phyloP scores from a whole-genome alignment of 768 basidiomycete genomes.

The Mycena chlorophos region DNA sequence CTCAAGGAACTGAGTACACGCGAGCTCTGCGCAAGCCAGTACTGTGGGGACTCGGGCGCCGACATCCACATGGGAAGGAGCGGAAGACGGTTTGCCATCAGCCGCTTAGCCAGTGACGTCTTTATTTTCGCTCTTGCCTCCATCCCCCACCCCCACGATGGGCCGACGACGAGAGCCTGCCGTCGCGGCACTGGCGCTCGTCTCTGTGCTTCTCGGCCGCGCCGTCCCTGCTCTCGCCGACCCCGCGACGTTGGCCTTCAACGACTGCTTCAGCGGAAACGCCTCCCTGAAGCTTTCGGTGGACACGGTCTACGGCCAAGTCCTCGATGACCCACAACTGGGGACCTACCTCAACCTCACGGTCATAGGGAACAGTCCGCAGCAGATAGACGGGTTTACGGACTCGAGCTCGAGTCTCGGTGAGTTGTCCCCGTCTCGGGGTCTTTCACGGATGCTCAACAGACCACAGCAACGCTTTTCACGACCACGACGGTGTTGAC shows the following conservation, averaged over 20 bases:
- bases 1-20: no score
- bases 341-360: constrained; percentile 66
- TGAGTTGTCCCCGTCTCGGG: constrained; percentile 37
- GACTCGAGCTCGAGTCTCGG: constrained; percentile 66
- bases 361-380: constrained; percentile 63
- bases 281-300: constrained; percentile 60
- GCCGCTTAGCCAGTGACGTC: no score
- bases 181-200: constrained; percentile 16
- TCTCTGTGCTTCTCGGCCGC: constrained; percentile 30
- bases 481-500: constrained; percentile 80
- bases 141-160: neutral
- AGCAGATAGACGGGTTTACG: constrained; percentile 59
- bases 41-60: no score
- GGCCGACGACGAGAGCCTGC: constrained; percentile 2
- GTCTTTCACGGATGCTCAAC: constrained; percentile 10
- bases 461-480: constrained; percentile 75
- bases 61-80: no score
- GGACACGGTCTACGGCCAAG: constrained; percentile 72
- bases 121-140: no score
- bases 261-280: constrained; percentile 68
- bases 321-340: constrained; percentile 45
- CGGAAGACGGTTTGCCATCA: no score
- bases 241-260: constrained; percentile 61
- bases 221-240: constrained; percentile 41
- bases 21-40: no score